Evolutionary conservation across 2,329 filamentous ascomycete species (phyloP).

Genomic region (Pyricularia sp.): DNA sequence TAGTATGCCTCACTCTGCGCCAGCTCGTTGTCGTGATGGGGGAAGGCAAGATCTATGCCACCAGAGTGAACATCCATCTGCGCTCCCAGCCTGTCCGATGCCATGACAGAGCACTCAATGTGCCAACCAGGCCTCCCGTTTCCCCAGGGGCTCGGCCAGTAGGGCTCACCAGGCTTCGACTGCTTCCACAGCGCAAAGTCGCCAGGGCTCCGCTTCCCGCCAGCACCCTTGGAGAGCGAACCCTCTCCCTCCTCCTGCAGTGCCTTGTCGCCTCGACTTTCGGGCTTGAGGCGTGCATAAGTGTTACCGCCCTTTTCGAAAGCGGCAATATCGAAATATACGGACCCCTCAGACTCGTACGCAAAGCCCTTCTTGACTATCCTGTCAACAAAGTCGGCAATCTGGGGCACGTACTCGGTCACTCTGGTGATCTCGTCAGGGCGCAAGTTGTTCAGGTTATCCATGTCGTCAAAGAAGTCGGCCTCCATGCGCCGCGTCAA

Average conservation of each 20-base stretch:
- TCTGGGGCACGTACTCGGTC: constrained; percentile 86
- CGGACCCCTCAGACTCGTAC: constrained; percentile 73
- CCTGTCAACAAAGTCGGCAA: constrained; percentile 73
- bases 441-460: constrained; percentile 71
- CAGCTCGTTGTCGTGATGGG: constrained; percentile 88
- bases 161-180: constrained; percentile 84
- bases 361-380: constrained; percentile 81
- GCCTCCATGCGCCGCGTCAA: constrained; percentile 79
- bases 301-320: constrained; percentile 80
- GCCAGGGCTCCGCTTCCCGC: constrained; percentile 62
- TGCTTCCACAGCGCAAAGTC: constrained; percentile 95
- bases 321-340: constrained; percentile 85
- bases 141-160: constrained; percentile 84
- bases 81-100: constrained; percentile 73
- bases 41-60: constrained; percentile 83
- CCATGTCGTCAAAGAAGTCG: constrained; percentile 85
- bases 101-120: constrained; percentile 96
- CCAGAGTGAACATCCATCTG: constrained; percentile 91
- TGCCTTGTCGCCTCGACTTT: constrained; percentile 74
- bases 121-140: constrained; percentile 88
- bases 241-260: constrained; percentile 87
- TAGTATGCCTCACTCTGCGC: constrained; percentile 85
- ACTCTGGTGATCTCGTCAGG: constrained; percentile 80
- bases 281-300: constrained; percentile 78
- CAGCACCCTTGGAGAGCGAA: constrained; percentile 54